Evolutionary conservation across 768 basidiomycete species (phyloP), one percentile per base, ranked within the genome.

Genomic region (Rhizopogon vinicolor): DNA sequence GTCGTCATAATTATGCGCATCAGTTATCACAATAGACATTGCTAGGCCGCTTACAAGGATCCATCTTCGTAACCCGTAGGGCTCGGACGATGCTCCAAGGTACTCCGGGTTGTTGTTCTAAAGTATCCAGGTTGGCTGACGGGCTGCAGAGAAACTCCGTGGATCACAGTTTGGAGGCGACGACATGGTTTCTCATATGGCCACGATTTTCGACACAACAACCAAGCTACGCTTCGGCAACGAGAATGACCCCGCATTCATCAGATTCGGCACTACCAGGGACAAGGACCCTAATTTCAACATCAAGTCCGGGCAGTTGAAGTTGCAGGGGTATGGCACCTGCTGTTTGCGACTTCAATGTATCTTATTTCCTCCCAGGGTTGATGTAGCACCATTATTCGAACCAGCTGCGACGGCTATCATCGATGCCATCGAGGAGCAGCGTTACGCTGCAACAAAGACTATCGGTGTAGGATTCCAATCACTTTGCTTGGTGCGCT

Each of bases 301-400:
- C 19, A 82, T 82, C 57, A 71, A 68, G 29, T 74, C 71, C 39
- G 80, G 81, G 5, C 75, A 77, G 53, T 69, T 82, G 51, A 80
- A 78, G 53, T 55, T 82, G 6, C 52, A 62, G 2, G 72, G 72
- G 72, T 74, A 54, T 60, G 49, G 18, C 18, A 44, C 28, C 40
- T 28, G 2, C 13, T 51, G 41, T 25, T 18, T 7, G 16, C 12
- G 33, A 33, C 61, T 8, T 44, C 16, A 7, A 19, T 16, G 37
- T 2, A 37, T 50, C 25, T 37, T 39, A 51, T 58, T 29, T 39
- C 14, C 28, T 18, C 35, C 3, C 28, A 70, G 68, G 43, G 46
- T 57, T 7, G 70, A 71, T 29, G 70, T 70, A 5, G 66, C 68
- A 13, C 13, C 62, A 29, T 63, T 70, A 40, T 70, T 70, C 31